phyloP scores from a whole-genome alignment of 352 stramenopile genomes.

The Phytophthora hibernalis region DNA sequence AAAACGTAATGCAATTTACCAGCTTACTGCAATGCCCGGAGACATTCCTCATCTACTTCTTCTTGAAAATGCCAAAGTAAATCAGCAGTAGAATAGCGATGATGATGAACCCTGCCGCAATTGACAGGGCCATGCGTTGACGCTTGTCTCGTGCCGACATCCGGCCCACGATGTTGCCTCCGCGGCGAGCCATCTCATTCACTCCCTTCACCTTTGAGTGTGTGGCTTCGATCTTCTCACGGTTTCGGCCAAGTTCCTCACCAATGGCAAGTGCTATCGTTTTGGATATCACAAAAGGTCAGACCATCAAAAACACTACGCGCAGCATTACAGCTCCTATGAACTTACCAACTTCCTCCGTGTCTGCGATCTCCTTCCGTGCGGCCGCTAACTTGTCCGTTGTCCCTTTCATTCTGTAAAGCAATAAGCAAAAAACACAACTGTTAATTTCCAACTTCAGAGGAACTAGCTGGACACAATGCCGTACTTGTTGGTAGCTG shows the following conservation, averaged over 20 bases:
- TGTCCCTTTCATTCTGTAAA: constrained; percentile 81
- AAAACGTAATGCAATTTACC: constrained; percentile 36
- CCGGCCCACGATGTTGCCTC: constrained; percentile 83
- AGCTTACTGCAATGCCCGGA: constrained; percentile 11
- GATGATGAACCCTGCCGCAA: constrained; percentile 81
- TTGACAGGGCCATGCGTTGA: constrained; percentile 71
- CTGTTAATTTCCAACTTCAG: background rate
- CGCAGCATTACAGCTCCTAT: background rate
- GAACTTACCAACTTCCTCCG: constrained; percentile 83
- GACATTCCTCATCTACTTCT: constrained; percentile 44
- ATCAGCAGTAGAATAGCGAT: constrained; percentile 87
- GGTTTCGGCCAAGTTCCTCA: constrained; percentile 83
- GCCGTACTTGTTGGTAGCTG: constrained; percentile 80
- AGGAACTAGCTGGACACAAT: no score
- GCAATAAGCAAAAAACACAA: background rate
- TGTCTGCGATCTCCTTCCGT: constrained; percentile 83
- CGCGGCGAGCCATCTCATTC: constrained; percentile 85
- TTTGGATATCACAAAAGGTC: constrained; percentile 9
- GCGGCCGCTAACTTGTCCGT: constrained; percentile 83
- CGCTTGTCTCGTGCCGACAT: constrained; percentile 89
- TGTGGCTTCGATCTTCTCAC: constrained; percentile 86
- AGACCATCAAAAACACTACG: background rate
- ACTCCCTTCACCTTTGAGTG: constrained; percentile 86
- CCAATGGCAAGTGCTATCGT: constrained; percentile 74
- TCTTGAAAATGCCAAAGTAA: constrained; percentile 92